These are phyloP conservation scores for Trichocladium antarcticum DNA, from an alignment of 495 filamentous ascomycete genomes.

Conservation along the genomic window DNA sequence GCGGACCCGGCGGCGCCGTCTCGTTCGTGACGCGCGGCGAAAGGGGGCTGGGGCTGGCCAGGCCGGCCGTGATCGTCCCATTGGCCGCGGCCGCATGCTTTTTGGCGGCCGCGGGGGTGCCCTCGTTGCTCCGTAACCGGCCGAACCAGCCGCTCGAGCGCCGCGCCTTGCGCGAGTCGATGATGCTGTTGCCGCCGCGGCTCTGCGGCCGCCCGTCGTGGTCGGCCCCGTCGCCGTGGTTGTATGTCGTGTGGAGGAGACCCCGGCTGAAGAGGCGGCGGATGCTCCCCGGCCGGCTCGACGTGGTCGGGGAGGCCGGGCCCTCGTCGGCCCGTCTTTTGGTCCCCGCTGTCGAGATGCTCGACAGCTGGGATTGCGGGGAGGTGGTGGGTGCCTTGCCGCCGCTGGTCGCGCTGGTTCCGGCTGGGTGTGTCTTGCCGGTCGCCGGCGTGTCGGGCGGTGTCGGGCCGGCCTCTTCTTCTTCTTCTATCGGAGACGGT, in stretches of 20 bases:
- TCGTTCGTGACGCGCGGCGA: conserved; percentile 22
- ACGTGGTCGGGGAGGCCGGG: conserved; percentile 36
- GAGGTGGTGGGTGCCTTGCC: conserved; percentile 24
- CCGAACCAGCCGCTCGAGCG: conserved; percentile 42
- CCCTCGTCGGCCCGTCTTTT: conserved; percentile 35
- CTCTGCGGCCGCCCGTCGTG: conserved; percentile 29
- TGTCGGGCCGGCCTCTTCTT: conserved; percentile 32
- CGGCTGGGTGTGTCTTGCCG: conserved; percentile 14
- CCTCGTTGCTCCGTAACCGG: conserved; percentile 31
- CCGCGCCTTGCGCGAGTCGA: conserved; percentile 34
- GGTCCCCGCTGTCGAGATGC: conserved; percentile 22
- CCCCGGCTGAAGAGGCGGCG: conserved; percentile 37
- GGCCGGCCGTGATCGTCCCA: not conserved
- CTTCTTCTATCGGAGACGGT: conserved; percentile 39
- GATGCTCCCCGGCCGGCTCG: conserved; percentile 35
- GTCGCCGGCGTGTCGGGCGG: conserved; percentile 26
- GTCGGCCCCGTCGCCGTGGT: conserved; percentile 25
- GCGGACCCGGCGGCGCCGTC: conserved; percentile 36
- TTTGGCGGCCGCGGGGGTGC: not conserved
- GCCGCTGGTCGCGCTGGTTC: conserved; percentile 27
- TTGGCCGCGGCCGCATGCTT: not conserved
- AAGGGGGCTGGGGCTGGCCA: conserved; percentile 20
- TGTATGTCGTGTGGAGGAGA: conserved; percentile 36
- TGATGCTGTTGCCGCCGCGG: conserved; percentile 24
- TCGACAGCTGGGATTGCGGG: conserved; percentile 24